Conservation (phyloP, 306 rosid genomes). For the Fragaria iinumae region DNA sequence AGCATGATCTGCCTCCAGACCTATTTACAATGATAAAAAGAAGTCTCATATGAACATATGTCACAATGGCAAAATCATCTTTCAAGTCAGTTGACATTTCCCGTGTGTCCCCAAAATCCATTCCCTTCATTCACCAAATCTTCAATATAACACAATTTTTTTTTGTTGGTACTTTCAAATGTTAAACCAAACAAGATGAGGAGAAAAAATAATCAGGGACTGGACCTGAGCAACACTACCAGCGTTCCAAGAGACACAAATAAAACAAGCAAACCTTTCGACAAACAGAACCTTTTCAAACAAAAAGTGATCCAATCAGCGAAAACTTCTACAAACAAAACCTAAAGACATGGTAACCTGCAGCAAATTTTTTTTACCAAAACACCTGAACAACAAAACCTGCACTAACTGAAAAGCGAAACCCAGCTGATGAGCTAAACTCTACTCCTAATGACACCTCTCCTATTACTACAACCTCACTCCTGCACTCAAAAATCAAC, state of each 20-base stretch:
- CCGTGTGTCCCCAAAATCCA: neutral
- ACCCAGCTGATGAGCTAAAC: neutral
- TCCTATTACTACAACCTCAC: neutral
- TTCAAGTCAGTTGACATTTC: neutral
- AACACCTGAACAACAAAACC: too few species aligned
- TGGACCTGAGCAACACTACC: neutral
- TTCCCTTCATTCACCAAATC: neutral
- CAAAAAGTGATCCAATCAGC: neutral
- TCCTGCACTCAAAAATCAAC: neutral
- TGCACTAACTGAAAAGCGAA: too few species aligned
- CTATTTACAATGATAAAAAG: conserved; percentile 22
- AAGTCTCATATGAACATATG: neutral
- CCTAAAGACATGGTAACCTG: neutral
- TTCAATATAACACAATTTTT: neutral
- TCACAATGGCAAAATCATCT: neutral
- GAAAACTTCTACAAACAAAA: too few species aligned
- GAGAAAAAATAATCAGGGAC: neutral
- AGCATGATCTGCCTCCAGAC: conserved; percentile 85
- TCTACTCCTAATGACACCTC: neutral
- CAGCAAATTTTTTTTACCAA: too few species aligned
- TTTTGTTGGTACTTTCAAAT: too few species aligned
- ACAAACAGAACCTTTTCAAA: neutral
- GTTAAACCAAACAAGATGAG: neutral
- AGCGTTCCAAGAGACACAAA: neutral
- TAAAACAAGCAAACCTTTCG: neutral